Evolutionary conservation across 768 basidiomycete species (phyloP).

Genomic region (Tephrocybe sp.): DNA sequence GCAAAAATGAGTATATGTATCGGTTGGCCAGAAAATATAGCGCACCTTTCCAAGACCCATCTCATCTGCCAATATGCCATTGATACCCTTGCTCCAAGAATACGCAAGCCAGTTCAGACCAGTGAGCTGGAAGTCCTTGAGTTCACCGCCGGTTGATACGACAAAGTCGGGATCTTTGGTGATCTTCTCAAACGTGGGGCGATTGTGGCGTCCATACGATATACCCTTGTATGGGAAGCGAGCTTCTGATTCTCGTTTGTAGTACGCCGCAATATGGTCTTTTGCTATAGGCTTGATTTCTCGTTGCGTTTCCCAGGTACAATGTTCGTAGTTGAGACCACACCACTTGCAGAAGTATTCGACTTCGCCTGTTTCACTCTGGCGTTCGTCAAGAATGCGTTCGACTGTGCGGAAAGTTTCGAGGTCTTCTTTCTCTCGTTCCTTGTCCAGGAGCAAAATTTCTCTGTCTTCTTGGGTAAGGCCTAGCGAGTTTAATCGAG

Average conservation of each 20-base stretch:
- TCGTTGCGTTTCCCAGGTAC: slow-evolving; percentile 90
- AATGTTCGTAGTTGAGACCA: slow-evolving; percentile 87
- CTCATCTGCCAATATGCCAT: slow-evolving; percentile 97
- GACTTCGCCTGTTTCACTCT: slow-evolving; percentile 51
- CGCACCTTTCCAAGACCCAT: slow-evolving; percentile 97
- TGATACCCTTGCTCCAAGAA: slow-evolving; percentile 91
- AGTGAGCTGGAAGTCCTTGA: slow-evolving; percentile 98
- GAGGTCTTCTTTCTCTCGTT: slow-evolving; percentile 86
- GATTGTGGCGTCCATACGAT: slow-evolving; percentile 57
- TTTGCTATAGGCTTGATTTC: slow-evolving; percentile 79
- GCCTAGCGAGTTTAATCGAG: slow-evolving; percentile 58
- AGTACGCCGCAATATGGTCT: slow-evolving; percentile 76
- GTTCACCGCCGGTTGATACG: slow-evolving; percentile 66
- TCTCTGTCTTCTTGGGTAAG: slow-evolving; percentile 87
- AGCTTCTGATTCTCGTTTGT: slow-evolving; percentile 69
- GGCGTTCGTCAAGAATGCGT: slow-evolving; percentile 79
- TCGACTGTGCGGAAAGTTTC: slow-evolving; percentile 92
- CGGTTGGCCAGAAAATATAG: slow-evolving; percentile 2
- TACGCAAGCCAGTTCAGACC: slow-evolving; percentile 99
- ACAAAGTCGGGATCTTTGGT: slow-evolving; percentile 88
- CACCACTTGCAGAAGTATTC: slow-evolving; percentile 99
- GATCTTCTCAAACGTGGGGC: slow-evolving; percentile 83
- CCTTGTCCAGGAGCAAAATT: slow-evolving; percentile 83
- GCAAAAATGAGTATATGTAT: slow-evolving; percentile 7
- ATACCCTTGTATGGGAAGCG: slow-evolving; percentile 86